phyloP scores from a whole-genome alignment of 768 basidiomycete genomes.

The Leccinum fibrillosum region DNA sequence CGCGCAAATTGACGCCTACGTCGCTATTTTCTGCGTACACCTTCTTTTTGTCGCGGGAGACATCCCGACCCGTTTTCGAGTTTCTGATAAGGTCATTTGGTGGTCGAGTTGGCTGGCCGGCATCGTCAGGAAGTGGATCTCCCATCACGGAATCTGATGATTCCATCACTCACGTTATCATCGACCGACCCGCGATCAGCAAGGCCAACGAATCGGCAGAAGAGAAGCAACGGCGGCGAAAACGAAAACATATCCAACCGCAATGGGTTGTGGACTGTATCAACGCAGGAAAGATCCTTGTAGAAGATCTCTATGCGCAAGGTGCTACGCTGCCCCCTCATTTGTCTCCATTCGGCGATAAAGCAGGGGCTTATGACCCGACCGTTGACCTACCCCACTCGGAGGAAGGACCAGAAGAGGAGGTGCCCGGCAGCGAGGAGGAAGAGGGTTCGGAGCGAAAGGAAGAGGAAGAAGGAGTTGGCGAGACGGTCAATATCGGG shows the following conservation, averaged over 20 bases:
- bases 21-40: conserved; percentile 80
- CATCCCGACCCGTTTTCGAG: conserved; percentile 88
- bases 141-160: conserved; percentile 75
- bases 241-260: conserved; percentile 89
- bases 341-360: conserved; percentile 90
- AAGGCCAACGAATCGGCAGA: conserved; percentile 48
- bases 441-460: conserved; percentile 22
- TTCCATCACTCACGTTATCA: conserved; percentile 90
- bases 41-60: conserved; percentile 93
- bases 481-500: conserved; percentile 30
- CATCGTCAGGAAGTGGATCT: conserved; percentile 78
- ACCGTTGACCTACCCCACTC: conserved; percentile 31
- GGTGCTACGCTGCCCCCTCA: conserved; percentile 90
- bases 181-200: conserved; percentile 76
- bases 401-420: conserved; percentile 28
- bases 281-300: conserved; percentile 79
- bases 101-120: conserved; percentile 87
- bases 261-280: conserved; percentile 98
- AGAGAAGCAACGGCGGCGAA: conserved; percentile 57
- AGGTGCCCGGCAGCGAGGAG: conserved; percentile 27
- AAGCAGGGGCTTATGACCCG: conserved; percentile 74
- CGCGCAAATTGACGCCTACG: conserved; percentile 55
- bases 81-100: conserved; percentile 92
- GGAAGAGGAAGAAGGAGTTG: conserved; percentile 26
- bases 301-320: conserved; percentile 83